These are phyloP conservation scores for Skeletonema tropicum DNA, from an alignment of 108 stramenopile species.

Conservation along the genomic window DNA sequence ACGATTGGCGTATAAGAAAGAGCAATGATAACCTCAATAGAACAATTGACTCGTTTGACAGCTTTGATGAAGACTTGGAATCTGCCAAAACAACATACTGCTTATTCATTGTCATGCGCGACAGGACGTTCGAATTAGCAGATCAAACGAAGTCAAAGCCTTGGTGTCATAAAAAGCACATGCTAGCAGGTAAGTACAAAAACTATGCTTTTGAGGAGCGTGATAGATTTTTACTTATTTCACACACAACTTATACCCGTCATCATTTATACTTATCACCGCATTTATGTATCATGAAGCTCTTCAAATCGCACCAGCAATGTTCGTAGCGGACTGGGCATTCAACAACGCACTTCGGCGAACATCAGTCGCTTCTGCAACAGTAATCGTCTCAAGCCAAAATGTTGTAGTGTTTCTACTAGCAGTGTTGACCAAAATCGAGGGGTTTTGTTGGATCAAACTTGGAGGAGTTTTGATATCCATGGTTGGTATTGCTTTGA, in stretches of 20 bases:
- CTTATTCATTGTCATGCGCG: neutral
- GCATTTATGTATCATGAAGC: neutral
- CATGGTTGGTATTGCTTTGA: constrained; percentile 28
- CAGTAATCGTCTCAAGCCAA: constrained; percentile 29
- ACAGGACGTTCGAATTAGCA: neutral
- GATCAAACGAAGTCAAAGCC: neutral
- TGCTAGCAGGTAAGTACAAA: constrained; percentile 19
- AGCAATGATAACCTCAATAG: neutral
- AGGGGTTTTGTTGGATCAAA: constrained; percentile 19
- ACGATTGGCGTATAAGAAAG: neutral
- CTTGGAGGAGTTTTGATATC: constrained; percentile 21
- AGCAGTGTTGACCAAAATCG: constrained; percentile 24
- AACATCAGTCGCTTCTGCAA: constrained; percentile 35
- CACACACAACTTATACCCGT: no score
- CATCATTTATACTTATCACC: neutral
- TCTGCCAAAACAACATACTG: neutral
- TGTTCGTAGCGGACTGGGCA: constrained; percentile 40
- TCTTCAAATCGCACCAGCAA: constrained; percentile 27
- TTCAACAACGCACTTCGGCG: constrained; percentile 31
- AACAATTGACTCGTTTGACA: constrained; percentile 11
- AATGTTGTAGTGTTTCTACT: constrained; percentile 31
- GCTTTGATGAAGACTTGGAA: constrained; percentile 10
- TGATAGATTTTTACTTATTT: no score
- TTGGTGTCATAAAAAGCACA: constrained; percentile 38
- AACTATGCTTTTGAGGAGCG: no score